These are phyloP conservation scores for Fraxinus floribunda DNA, from an alignment of 305 asterid species.

Conservation along the genomic window DNA sequence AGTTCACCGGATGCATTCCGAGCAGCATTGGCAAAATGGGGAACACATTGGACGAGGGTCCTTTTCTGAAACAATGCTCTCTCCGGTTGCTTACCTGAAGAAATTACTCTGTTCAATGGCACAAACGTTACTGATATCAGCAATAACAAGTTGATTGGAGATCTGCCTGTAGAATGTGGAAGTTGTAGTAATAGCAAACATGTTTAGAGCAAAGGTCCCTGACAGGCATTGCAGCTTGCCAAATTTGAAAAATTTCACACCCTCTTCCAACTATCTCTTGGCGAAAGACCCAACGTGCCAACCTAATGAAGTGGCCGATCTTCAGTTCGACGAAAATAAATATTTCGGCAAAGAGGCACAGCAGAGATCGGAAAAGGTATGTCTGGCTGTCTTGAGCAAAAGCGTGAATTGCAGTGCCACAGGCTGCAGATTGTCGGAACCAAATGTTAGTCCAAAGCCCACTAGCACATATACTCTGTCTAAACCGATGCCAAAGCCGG, in stretches of 20 bases:
- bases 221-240: slow-evolving; percentile 40
- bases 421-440: slow-evolving; percentile 30
- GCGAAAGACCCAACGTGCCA: slow-evolving; percentile 45
- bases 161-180: slow-evolving; percentile 52
- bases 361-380: slow-evolving; percentile 40
- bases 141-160: slow-evolving; percentile 22
- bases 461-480: slow-evolving; percentile 3
- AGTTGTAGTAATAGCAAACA: slow-evolving; percentile 42
- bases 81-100: slow-evolving; percentile 67
- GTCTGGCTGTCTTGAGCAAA: no score
- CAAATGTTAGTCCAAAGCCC: slow-evolving; percentile 18
- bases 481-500: slow-evolving; percentile 13
- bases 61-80: slow-evolving; percentile 37
- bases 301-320: slow-evolving; percentile 17
- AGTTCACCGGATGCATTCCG: slow-evolving; percentile 68
- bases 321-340: slow-evolving; percentile 35
- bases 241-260: slow-evolving; percentile 45
- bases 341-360: slow-evolving; percentile 39
- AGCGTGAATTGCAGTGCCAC: no score
- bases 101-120: slow-evolving; percentile 45
- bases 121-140: slow-evolving; percentile 45
- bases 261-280: slow-evolving; percentile 51
- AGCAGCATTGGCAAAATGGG: slow-evolving; percentile 62
- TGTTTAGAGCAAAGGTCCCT: slow-evolving; percentile 39
- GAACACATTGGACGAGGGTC: slow-evolving; percentile 54